phyloP scores from a whole-genome alignment of 805 yeast genomes.

The Metschnikowia lachancei region DNA sequence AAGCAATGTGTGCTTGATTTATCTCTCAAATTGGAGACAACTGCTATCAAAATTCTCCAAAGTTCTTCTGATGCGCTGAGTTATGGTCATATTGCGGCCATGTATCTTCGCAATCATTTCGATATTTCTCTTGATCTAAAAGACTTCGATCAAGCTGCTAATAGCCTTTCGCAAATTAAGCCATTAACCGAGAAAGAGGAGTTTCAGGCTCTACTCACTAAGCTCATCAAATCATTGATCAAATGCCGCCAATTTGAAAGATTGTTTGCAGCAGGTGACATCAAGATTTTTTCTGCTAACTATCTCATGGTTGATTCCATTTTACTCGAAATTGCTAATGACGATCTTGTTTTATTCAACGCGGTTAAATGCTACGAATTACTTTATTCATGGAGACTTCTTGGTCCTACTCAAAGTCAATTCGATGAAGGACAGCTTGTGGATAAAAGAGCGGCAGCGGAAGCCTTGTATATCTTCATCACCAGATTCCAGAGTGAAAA shows the following conservation, averaged over 20 bases:
- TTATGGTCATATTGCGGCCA: slow-evolving; percentile 5
- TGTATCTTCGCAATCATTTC: slow-evolving; percentile 13
- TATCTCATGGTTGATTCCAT: slow-evolving; percentile 35
- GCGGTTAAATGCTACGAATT: slow-evolving; percentile 38
- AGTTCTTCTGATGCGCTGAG: neutral
- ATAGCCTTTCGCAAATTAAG: slow-evolving; percentile 10
- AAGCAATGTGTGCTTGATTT: slow-evolving; percentile 3
- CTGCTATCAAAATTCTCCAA: slow-evolving; percentile 25
- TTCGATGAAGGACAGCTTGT: neutral
- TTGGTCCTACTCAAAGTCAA: slow-evolving; percentile 8
- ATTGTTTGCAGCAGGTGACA: slow-evolving; percentile 23
- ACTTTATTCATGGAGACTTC: slow-evolving; percentile 41
- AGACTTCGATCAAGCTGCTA: slow-evolving; percentile 14
- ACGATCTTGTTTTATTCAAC: slow-evolving; percentile 27
- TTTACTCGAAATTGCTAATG: slow-evolving; percentile 32
- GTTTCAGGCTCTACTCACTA: slow-evolving; percentile 22
- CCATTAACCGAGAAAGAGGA: slow-evolving; percentile 8
- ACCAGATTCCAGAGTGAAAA: slow-evolving; percentile 32
- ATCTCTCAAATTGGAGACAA: slow-evolving; percentile 28
- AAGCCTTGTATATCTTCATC: slow-evolving; percentile 38
- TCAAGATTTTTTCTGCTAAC: slow-evolving; percentile 23
- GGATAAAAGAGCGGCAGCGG: slow-evolving; percentile 45
- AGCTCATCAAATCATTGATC: slow-evolving; percentile 28
- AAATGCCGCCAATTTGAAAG: slow-evolving; percentile 22
- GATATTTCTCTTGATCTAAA: slow-evolving; percentile 14